Evolutionary conservation across 2,329 filamentous ascomycete genomes (phyloP).

Genomic region (Epichloe baconii): DNA sequence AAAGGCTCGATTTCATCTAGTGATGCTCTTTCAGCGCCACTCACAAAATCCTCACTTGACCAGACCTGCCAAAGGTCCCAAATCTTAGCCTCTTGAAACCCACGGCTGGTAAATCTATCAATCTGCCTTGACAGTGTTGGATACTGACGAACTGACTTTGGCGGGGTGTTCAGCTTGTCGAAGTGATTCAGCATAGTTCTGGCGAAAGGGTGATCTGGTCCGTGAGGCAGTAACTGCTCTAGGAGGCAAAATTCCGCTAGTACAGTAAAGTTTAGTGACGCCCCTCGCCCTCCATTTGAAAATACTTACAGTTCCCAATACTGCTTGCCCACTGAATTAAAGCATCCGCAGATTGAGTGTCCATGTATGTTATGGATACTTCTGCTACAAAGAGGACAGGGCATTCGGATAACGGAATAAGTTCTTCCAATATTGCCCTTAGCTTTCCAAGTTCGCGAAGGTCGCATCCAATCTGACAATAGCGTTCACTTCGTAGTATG

Average conservation of each 20-base stretch:
- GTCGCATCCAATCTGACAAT: conserved; percentile 72
- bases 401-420: conserved; percentile 44
- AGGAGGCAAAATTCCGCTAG: conserved; percentile 70
- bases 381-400: conserved; percentile 73
- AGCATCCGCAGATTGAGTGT: conserved; percentile 55
- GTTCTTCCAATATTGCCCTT: conserved; percentile 41
- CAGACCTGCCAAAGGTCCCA: conserved; percentile 74
- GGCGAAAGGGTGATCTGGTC: conserved; percentile 69
- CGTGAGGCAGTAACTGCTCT: conserved; percentile 75
- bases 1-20: conserved; percentile 64
- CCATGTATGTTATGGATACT: conserved; percentile 87
- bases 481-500: conserved; percentile 53
- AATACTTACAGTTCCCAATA: conserved; percentile 49
- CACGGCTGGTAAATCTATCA: conserved; percentile 52
- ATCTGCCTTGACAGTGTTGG: conserved; percentile 53
- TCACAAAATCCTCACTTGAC: conserved; percentile 56
- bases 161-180: conserved; percentile 62
- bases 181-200: conserved; percentile 77
- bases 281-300: not conserved
- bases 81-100: conserved; percentile 51
- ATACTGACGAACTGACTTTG: conserved; percentile 63
- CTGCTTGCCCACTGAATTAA: conserved; percentile 68
- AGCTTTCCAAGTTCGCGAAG: conserved; percentile 54
- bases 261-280: conserved; percentile 1
- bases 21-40: conserved; percentile 39